Percentiles rank a stretch among this genome's conserved stretches.
These are phyloP conservation scores for Acer yangbiense DNA, from an alignment of 345 rosid species.

Conservation along the genomic window DNA sequence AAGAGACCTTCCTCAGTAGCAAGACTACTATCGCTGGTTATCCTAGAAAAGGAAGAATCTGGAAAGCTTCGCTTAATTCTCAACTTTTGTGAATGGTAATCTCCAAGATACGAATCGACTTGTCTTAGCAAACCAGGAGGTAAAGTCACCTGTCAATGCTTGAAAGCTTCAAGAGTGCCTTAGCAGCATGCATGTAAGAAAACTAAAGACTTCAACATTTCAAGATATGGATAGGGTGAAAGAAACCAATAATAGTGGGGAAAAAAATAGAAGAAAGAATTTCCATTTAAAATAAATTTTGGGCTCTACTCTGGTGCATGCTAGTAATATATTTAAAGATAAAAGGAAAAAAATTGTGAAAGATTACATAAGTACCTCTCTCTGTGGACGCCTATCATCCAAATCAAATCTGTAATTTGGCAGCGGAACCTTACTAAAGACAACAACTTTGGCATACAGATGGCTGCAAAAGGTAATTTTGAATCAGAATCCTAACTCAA, in stretches of 20 bases:
- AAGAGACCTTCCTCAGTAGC: slow-evolving; percentile 68
- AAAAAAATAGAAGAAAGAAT: not conserved
- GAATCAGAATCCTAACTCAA: slow-evolving; percentile 27
- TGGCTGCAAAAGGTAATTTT: slow-evolving; percentile 56
- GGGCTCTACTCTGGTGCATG: not conserved
- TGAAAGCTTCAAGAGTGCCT: slow-evolving; percentile 15
- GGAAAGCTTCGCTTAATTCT: slow-evolving; percentile 40
- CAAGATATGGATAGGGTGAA: not conserved
- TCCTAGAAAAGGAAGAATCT: slow-evolving; percentile 55
- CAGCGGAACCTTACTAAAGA: slow-evolving; percentile 83
- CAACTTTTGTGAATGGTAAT: slow-evolving; percentile 55
- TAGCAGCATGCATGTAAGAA: slow-evolving; percentile 8
- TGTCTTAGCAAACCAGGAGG: slow-evolving; percentile 58
- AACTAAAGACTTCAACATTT: not conserved
- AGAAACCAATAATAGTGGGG: not conserved
- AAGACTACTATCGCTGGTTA: slow-evolving; percentile 59
- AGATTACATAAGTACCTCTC: slow-evolving; percentile 65
- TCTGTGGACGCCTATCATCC: slow-evolving; percentile 85
- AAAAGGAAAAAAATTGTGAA: not conserved
- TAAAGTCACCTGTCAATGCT: slow-evolving; percentile 60
- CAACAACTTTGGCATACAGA: slow-evolving; percentile 74
- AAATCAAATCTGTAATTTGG: slow-evolving; percentile 97
- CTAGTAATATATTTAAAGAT: not conserved
- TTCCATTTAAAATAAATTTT: not conserved
- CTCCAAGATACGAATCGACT: slow-evolving; percentile 64